A percentile compares a stretch with the other conserved stretches of the same genome.
These are phyloP conservation scores for Plectranthus barbatus DNA, from an alignment of 257 asterid genomes.

Conservation along the genomic window DNA sequence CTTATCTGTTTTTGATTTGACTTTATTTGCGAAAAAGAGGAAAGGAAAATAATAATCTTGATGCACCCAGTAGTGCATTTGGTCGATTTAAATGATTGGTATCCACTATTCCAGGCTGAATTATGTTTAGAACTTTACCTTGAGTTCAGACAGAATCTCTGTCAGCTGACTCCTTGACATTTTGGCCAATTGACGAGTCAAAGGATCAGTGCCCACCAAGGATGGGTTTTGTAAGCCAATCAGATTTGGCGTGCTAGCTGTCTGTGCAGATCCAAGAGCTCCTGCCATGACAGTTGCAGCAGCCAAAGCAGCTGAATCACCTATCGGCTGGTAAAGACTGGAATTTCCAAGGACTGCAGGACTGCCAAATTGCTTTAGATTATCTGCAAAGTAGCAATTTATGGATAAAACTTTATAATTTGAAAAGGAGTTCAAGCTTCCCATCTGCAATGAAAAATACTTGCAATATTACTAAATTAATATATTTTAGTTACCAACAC, in stretches of 20 bases:
- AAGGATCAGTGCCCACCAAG: slow-evolving; percentile 57
- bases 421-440: neutral
- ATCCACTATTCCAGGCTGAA: neutral
- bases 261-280: slow-evolving; percentile 76
- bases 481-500: slow-evolving; percentile 44
- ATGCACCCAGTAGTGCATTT: neutral
- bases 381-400: slow-evolving; percentile 30
- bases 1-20: neutral
- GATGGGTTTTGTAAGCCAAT: slow-evolving; percentile 34
- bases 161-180: slow-evolving; percentile 75
- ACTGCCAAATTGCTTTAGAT: slow-evolving; percentile 54
- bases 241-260: slow-evolving; percentile 34
- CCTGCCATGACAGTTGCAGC: slow-evolving; percentile 90
- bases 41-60: neutral
- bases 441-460: neutral
- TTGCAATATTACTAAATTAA: slow-evolving; percentile 7
- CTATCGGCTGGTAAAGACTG: slow-evolving; percentile 63
- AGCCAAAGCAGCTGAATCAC: slow-evolving; percentile 66
- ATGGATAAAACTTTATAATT: neutral
- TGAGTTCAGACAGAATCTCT: slow-evolving; percentile 58
- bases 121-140: slow-evolving; percentile 43
- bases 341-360: slow-evolving; percentile 48
- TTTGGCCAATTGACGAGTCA: slow-evolving; percentile 75
- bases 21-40: neutral
- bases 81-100: neutral